Evolutionary conservation across 1,284 basidiomycete species (phyloP).

Genomic region (Papiliotrema flavescens): DNA sequence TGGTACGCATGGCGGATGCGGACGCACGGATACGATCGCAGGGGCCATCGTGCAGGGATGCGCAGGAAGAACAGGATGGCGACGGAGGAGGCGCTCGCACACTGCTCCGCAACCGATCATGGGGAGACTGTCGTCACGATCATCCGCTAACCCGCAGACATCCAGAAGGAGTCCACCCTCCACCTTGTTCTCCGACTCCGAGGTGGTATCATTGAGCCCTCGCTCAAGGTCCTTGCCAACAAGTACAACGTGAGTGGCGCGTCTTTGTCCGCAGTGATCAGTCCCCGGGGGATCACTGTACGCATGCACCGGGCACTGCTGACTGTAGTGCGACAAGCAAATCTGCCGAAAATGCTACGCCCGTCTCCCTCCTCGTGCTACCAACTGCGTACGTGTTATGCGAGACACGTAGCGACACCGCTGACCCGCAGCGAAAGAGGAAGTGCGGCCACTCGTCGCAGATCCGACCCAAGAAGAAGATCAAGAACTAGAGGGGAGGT

Average conservation of each 20-base stretch:
- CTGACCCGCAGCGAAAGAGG: conserved; percentile 43
- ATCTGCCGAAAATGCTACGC: conserved; percentile 99
- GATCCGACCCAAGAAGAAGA: conserved; percentile 85
- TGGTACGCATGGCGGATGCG: too few relatives aligned
- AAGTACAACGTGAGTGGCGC: conserved; percentile 71
- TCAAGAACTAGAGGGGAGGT: conserved; percentile 63
- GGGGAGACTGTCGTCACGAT: background rate
- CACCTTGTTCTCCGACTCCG: conserved; percentile 97
- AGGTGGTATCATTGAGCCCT: conserved; percentile 98
- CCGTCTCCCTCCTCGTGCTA: conserved; percentile 96
- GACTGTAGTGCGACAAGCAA: conserved; percentile 73
- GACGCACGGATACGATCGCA: too few relatives aligned
- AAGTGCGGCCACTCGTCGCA: conserved; percentile 87
- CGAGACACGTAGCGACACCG: background rate
- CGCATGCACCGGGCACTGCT: background rate
- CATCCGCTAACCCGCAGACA: conserved; percentile 54
- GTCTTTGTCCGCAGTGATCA: background rate
- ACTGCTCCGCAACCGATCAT: background rate
- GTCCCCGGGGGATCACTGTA: background rate
- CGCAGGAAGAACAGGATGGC: too few relatives aligned
- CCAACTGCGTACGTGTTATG: conserved; percentile 88
- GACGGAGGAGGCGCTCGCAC: background rate
- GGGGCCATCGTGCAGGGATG: too few relatives aligned
- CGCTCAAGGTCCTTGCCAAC: conserved; percentile 90
- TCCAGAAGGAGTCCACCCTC: conserved; percentile 98